These are phyloP conservation scores for Kazachstania viticola DNA, from an alignment of 805 yeast species.

Conservation along the genomic window DNA sequence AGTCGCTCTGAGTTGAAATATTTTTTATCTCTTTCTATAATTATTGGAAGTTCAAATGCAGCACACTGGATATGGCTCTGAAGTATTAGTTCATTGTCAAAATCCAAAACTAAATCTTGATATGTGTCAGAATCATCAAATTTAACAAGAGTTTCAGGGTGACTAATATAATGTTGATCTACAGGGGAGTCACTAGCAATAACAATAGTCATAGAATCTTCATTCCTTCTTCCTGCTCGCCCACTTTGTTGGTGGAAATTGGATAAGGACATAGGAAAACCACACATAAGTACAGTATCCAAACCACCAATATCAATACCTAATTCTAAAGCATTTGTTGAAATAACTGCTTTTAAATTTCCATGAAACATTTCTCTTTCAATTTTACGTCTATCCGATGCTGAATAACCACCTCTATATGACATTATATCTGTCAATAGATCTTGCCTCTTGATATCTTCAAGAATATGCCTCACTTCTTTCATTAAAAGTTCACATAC, in stretches of 20 bases:
- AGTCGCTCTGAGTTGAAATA: slow-evolving; percentile 37
- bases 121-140: slow-evolving; percentile 40
- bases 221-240: slow-evolving; percentile 83
- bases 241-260: slow-evolving; percentile 95
- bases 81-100: slow-evolving; percentile 49
- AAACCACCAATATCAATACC: slow-evolving; percentile 92
- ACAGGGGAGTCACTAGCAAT: slow-evolving; percentile 78
- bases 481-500: slow-evolving; percentile 84
- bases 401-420: slow-evolving; percentile 90
- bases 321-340: slow-evolving; percentile 90
- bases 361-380: slow-evolving; percentile 89
- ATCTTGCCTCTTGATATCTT: slow-evolving; percentile 34
- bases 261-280: slow-evolving; percentile 80
- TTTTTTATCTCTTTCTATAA: slow-evolving; percentile 37
- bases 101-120: slow-evolving; percentile 48
- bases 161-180: slow-evolving; percentile 70
- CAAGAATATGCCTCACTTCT: slow-evolving; percentile 52
- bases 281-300: slow-evolving; percentile 86
- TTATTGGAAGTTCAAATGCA: slow-evolving; percentile 71
- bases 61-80: slow-evolving; percentile 92
- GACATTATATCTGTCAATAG: slow-evolving; percentile 66
- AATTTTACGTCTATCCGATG: slow-evolving; percentile 73
- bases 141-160: slow-evolving; percentile 27
- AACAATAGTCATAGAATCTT: slow-evolving; percentile 74
- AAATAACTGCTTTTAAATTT: slow-evolving; percentile 69